These are phyloP conservation scores for Suillus tomentosus DNA, from an alignment of 768 basidiomycete genomes.

Conservation along the genomic window DNA sequence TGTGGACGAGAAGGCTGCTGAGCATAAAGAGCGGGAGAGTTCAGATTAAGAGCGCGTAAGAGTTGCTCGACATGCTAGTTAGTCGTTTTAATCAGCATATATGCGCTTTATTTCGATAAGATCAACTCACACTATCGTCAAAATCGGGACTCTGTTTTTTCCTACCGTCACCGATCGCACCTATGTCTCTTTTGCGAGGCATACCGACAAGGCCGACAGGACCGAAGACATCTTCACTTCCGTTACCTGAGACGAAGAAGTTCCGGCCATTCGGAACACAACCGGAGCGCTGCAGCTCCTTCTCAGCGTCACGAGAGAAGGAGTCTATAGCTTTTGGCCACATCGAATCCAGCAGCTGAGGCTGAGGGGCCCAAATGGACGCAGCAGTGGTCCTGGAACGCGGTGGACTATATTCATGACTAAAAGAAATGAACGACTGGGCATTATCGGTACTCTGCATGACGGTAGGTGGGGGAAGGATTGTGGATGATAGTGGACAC, in stretches of 20 bases:
- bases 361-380: constrained; percentile 86
- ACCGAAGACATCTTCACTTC: constrained; percentile 68
- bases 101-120: constrained; percentile 25
- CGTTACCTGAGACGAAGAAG: constrained; percentile 27
- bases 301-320: constrained; percentile 55
- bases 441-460: constrained; percentile 30
- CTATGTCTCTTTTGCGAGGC: constrained; percentile 52
- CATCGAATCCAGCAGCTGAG: constrained; percentile 61
- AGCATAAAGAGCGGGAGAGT: constrained; percentile 63
- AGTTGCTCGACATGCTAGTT: constrained; percentile 80
- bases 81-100: constrained; percentile 26
- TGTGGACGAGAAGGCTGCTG: constrained; percentile 47
- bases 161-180: constrained; percentile 81
- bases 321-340: constrained; percentile 72
- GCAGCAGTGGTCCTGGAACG: constrained; percentile 43
- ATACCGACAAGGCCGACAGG: constrained; percentile 41
- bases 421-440: constrained; percentile 35
- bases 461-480: constrained; percentile 18
- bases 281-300: constrained; percentile 29
- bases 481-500: constrained; percentile 43
- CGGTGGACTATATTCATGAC: constrained; percentile 44
- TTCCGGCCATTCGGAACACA: constrained; percentile 31
- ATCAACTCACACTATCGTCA: constrained; percentile 45
- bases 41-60: constrained; percentile 75
- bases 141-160: constrained; percentile 61